Base-by-base conservation (phyloP, 306 rosid genomes). In the Cucumis cinereus region DNA sequence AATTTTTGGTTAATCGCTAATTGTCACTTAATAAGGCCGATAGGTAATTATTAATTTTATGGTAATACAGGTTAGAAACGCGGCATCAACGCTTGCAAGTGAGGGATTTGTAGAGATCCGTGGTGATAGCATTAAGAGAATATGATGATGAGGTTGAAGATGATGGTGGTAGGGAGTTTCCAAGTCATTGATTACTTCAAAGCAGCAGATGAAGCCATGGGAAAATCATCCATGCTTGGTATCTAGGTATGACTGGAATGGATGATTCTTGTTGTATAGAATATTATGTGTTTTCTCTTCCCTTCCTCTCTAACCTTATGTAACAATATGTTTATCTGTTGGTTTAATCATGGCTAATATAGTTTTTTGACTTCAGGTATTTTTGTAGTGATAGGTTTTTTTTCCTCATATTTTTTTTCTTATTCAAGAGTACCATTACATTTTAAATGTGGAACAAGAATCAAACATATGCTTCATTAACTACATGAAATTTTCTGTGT, bases 91-190 rank as follows among this genome's bases (percentile, higher is more conserved):
- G 17, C 92, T 94, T 0, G 89, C 95, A 49, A 79, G 86, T 56
- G 98, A 94, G 81, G 97, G 98, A 78, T 89, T 90, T 80, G 90
- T 88, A 47, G 80, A 83, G 40, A 47, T 87, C 83, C 90, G 84
- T 14, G 98, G 96, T 4, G 98, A 94, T 86, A 85, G 72, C 77
- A 67, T 94, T 14, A 91, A 84, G 78, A 85, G 96, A 85, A 72
- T 94, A 10, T 94, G 89, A 10, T 94, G 89, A 91, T 56, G 11
- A 12, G 62, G 38, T 64, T 36, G 72, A 24, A 67, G 50, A 61
- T 41, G 73, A 67, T 45, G 53, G 66, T 45, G 50, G 13, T 15
- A 4, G 11, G 72, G 69, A 12, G 6, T 11, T n/a, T 67, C 53
- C 33, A 20, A 67, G 15, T 10, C 72, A 9, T 36, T 64, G 45